Conservation (phyloP, 352 stramenopile species). For the Phytopythium delawarense region DNA sequence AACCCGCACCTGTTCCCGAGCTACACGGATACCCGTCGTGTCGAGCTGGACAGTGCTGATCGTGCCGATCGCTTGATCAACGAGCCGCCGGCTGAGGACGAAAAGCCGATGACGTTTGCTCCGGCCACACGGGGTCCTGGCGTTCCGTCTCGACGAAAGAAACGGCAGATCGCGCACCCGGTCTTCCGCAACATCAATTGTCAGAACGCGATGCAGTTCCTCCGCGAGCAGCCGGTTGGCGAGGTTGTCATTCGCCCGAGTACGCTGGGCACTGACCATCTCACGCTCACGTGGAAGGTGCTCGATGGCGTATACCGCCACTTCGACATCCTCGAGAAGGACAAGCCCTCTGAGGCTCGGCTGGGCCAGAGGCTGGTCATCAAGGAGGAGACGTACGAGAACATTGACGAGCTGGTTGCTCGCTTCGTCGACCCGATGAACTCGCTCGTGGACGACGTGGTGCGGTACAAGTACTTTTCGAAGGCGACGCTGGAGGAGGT, state of each 20-base stretch:
- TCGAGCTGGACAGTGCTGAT: constrained; percentile 63
- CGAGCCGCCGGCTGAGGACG: constrained; percentile 63
- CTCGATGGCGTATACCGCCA: constrained; percentile 83
- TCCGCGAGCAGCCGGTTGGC: constrained; percentile 72
- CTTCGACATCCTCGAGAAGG: constrained; percentile 85
- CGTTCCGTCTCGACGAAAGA: constrained; percentile 66
- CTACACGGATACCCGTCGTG: constrained; percentile 45
- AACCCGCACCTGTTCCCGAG: constrained; percentile 49
- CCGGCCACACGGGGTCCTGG: constrained; percentile 23
- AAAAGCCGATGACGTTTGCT: constrained; percentile 47
- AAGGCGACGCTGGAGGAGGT: constrained; percentile 63
- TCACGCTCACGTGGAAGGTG: constrained; percentile 89
- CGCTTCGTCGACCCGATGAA: constrained; percentile 90
- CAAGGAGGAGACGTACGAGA: constrained; percentile 86
- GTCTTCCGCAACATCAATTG: constrained; percentile 89
- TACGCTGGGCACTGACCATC: constrained; percentile 76
- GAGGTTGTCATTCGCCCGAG: constrained; percentile 86
- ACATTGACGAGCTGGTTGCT: constrained; percentile 86
- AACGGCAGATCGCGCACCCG: constrained; percentile 81
- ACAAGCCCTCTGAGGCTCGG: constrained; percentile 83
- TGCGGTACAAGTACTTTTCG: constrained; percentile 87
- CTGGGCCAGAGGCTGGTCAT: constrained; percentile 79
- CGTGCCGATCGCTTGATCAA: constrained; percentile 80
- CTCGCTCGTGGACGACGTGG: constrained; percentile 78
- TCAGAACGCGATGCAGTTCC: constrained; percentile 71